Evolutionary conservation across 2,329 filamentous ascomycete species (phyloP).

Genomic region (Apiospora malaysiana): DNA sequence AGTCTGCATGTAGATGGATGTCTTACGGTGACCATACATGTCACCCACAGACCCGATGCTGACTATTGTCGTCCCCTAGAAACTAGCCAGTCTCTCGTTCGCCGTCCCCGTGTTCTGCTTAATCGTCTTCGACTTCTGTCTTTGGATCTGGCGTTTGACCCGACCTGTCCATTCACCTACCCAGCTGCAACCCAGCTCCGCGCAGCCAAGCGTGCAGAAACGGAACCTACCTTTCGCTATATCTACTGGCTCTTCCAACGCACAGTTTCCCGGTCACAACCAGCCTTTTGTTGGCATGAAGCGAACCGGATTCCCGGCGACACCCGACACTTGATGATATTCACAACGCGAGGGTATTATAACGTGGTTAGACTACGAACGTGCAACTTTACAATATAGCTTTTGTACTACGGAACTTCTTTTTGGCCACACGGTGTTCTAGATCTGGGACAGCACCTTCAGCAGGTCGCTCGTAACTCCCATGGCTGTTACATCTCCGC

Average conservation of each 20-base stretch:
- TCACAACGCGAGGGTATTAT: neutral
- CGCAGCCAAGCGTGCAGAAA: slow-evolving; percentile 22
- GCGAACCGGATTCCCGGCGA: slow-evolving; percentile 6
- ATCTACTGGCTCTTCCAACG: slow-evolving; percentile 16
- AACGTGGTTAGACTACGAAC: slow-evolving; percentile 5
- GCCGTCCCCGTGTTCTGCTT: slow-evolving; percentile 54
- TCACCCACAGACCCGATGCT: neutral
- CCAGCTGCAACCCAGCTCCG: slow-evolving; percentile 31
- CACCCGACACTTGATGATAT: slow-evolving; percentile 12
- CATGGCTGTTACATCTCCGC: slow-evolving; percentile 96
- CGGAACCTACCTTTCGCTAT: slow-evolving; percentile 17
- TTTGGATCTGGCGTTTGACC: slow-evolving; percentile 59
- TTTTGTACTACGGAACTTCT: neutral
- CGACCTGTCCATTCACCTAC: slow-evolving; percentile 30
- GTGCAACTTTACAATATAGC: slow-evolving; percentile 18
- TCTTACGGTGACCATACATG: neutral
- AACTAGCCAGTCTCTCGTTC: slow-evolving; percentile 48
- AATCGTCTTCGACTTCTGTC: slow-evolving; percentile 55
- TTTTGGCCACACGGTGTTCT: slow-evolving; percentile 25
- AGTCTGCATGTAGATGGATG: neutral
- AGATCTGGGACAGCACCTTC: slow-evolving; percentile 81
- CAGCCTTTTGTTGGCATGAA: neutral
- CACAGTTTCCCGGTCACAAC: neutral
- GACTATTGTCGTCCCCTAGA: slow-evolving; percentile 29
- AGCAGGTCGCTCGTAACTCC: slow-evolving; percentile 93